Evolutionary conservation across 352 stramenopile genomes (phyloP), one percentile per base, ranked within the genome.

Genomic region (Phytophthora meadii): DNA sequence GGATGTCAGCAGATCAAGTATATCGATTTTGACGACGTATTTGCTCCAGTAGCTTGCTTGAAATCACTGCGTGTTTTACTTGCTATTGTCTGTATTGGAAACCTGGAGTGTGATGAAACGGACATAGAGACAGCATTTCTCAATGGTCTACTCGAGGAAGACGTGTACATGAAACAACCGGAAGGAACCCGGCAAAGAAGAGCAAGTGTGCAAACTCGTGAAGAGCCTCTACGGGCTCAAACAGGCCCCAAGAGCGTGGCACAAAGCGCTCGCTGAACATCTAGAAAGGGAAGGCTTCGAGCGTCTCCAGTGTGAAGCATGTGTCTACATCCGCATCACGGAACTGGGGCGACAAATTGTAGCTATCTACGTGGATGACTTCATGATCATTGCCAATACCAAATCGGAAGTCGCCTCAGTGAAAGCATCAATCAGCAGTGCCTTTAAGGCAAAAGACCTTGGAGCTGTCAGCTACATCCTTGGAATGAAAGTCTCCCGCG

Each of bases 301-400:
- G 10, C 45, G 47, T 15, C 19, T 60, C 3, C 28, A 10, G 9
- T 63, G 51, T 39, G 51, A 64, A 17, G 48, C 64, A 0, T 72
- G 64, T 19, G 48, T 63, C 1, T 65, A 54, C 40, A 25, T 64
- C 2, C 32, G 41, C 9, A 11, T 3, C 30, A 42, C 22, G 2
- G 8, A 3, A 0, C 11, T 2, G 0, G 54, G 47, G 4, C 11
- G 47, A 0, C 37, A 53, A 6, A 36, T 63, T 4, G 41, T 72
- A 0, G 51, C 51, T 0, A 64, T 72, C 10, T 68, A 72, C 15
- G 58, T 68, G 10, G 46, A 72, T n/a, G 47, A 72, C 27, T 25
- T 72, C 3, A 6, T 72, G 5, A 4, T 65, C 0, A 15, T 72
- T 2, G n/a, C 14, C 1, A 50, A 49, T 12, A 25, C 27, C 0